Evolutionary conservation across 1,284 basidiomycete genomes (phyloP).

Genomic region (Cutaneotrichosporon dermatis): DNA sequence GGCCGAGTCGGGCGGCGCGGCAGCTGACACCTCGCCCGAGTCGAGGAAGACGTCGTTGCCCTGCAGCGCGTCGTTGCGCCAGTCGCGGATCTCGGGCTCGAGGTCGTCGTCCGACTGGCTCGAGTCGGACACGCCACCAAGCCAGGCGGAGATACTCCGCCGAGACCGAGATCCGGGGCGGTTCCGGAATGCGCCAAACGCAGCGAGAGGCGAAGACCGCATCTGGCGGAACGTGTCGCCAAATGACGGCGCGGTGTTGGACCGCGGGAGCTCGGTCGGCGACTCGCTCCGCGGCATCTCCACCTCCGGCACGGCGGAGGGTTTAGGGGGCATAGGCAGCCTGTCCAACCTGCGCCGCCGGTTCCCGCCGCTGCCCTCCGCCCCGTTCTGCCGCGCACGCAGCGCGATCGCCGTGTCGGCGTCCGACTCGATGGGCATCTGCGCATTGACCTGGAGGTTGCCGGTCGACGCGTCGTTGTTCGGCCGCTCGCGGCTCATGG

Average conservation of each 20-base stretch:
- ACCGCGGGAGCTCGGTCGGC: conserved; percentile 1
- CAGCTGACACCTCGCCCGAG: neutral
- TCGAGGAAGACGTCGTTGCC: conserved; percentile 4
- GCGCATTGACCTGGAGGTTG: neutral
- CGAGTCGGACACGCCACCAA: conserved; percentile 19
- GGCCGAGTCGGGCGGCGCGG: neutral
- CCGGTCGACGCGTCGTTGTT: conserved; percentile 24
- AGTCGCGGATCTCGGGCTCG: conserved; percentile 6
- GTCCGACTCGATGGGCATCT: conserved; percentile 48
- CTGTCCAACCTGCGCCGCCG: too few species aligned
- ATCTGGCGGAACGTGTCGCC: conserved; percentile 38
- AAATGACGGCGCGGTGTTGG: conserved; percentile 11
- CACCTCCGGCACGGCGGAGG: too few species aligned
- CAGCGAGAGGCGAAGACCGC: conserved; percentile 25
- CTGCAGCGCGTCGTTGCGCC: neutral
- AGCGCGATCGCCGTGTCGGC: conserved; percentile 46
- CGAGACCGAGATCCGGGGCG: conserved; percentile 21
- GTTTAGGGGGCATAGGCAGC: too few species aligned
- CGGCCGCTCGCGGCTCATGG: conserved; percentile 42
- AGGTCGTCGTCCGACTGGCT: conserved; percentile 15
- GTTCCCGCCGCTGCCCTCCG: neutral
- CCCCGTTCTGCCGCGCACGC: conserved; percentile 20
- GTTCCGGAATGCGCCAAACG: conserved; percentile 24
- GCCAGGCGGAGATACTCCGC: conserved; percentile 36
- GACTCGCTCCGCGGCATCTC: neutral